A percentile compares a stretch with the other conserved stretches of the same genome.
Evolutionary conservation across 805 yeast genomes (phyloP).

Genomic region (Dipodascopsis tothii): DNA sequence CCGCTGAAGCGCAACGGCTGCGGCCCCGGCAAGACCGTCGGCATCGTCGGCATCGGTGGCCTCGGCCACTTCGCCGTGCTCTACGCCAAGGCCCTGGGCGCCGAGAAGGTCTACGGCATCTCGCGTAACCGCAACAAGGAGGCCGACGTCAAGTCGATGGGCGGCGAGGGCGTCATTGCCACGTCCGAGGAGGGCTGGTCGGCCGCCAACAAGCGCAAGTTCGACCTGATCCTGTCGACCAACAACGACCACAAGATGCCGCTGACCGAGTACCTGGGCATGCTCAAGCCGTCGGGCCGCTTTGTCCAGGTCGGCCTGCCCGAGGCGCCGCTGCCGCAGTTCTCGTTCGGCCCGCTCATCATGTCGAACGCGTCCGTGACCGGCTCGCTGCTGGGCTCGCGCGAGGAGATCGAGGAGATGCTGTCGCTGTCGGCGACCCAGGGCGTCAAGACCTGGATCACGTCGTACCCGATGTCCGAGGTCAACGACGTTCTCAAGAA

Average conservation of each 20-base stretch:
- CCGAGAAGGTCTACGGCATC: conserved; percentile 48
- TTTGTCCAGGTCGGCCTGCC: conserved; percentile 67
- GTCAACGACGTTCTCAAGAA: conserved; percentile 19
- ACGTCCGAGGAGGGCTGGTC: conserved; percentile 39
- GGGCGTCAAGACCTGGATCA: conserved; percentile 24
- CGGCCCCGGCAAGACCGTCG: conserved; percentile 48
- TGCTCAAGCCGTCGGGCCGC: conserved; percentile 51
- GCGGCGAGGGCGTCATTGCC: conserved; percentile 49
- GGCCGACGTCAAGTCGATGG: conserved; percentile 46
- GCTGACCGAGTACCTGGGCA: conserved; percentile 39
- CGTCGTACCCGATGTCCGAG: conserved; percentile 20
- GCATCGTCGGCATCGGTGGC: conserved; percentile 60
- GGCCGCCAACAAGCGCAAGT: conserved; percentile 28
- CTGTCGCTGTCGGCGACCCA: conserved; percentile 55
- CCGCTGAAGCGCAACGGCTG: conserved; percentile 48
- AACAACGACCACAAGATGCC: conserved; percentile 41
- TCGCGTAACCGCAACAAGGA: conserved; percentile 46
- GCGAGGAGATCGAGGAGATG: conserved; percentile 59
- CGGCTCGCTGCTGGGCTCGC: conserved; percentile 55
- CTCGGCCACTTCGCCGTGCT: conserved; percentile 58
- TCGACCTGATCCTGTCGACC: conserved; percentile 49
- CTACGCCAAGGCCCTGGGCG: conserved; percentile 56
- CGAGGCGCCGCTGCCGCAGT: conserved; percentile 23
- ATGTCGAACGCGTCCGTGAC: conserved; percentile 26
- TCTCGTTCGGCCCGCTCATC: conserved; percentile 22